A percentile compares a stretch with the other conserved stretches of the same genome.
Conservation (phyloP, 2,329 filamentous ascomycete genomes). For the Aureobasidium sp. region DNA sequence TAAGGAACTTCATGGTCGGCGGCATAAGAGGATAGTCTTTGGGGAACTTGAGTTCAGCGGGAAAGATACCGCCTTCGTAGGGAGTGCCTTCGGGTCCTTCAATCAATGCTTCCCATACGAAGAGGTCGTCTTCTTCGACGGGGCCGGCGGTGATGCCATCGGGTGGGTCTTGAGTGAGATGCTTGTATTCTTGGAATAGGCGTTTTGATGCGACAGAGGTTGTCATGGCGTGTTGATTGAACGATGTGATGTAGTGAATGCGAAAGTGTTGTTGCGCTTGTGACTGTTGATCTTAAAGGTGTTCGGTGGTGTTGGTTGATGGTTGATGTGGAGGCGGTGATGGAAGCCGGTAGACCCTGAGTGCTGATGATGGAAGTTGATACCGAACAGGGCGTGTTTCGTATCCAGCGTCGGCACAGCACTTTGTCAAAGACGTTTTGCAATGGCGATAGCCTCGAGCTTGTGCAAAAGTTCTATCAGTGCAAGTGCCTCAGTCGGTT, state of each 20-base stretch:
- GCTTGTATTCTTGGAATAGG: constrained; percentile 92
- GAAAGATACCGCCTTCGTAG: constrained; percentile 92
- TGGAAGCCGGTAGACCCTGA: background rate
- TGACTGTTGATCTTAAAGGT: background rate
- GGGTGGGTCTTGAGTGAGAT: constrained; percentile 88
- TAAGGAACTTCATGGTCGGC: constrained; percentile 91
- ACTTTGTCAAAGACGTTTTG: background rate
- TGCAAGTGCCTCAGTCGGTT: no score
- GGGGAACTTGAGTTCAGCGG: constrained; percentile 88
- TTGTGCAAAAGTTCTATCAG: no score
- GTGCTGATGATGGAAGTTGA: background rate
- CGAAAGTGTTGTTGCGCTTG: background rate
- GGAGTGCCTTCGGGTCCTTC: constrained; percentile 92
- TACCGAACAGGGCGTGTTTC: background rate
- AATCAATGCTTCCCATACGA: constrained; percentile 93
- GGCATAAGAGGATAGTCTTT: constrained; percentile 95
- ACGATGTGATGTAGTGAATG: no score
- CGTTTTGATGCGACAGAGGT: constrained; percentile 55
- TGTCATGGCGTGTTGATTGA: constrained; percentile 17
- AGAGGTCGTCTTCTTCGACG: constrained; percentile 86
- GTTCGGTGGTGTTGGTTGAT: background rate
- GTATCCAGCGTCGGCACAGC: background rate
- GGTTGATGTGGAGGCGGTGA: background rate
- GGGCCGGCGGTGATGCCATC: constrained; percentile 98
- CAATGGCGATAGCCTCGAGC: no score